Conservation (phyloP, 257 asterid species). For the Striga asiatica region DNA sequence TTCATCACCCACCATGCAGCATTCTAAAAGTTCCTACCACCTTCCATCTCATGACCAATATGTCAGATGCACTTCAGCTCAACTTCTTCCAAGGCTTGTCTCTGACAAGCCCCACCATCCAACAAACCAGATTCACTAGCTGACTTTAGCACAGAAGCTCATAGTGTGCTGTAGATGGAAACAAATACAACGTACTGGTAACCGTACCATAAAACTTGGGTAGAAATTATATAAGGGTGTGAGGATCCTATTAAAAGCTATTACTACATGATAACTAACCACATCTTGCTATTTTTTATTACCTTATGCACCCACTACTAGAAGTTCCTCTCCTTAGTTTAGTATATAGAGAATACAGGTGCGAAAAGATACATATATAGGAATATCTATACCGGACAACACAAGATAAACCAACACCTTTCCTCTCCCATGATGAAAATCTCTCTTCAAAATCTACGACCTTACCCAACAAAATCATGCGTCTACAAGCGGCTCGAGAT, state of each 20-base stretch:
- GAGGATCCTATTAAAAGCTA: not conserved
- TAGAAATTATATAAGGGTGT: not conserved
- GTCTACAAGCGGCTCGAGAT: not conserved
- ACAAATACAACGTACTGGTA: no score
- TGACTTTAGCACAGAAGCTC: constrained; percentile 1
- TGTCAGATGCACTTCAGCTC: not conserved
- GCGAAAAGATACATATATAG: not conserved
- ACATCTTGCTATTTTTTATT: not conserved
- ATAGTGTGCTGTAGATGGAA: no score
- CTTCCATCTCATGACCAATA: not conserved
- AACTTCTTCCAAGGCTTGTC: not conserved
- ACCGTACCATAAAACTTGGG: not conserved
- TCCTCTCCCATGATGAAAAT: not conserved
- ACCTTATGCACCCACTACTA: constrained; percentile 1
- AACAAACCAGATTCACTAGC: constrained; percentile 9
- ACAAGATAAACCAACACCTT: not conserved
- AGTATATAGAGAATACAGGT: not conserved
- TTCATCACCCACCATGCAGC: not conserved
- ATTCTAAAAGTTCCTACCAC: not conserved
- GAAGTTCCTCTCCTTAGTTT: not conserved
- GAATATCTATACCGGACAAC: not conserved
- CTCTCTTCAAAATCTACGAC: not conserved
- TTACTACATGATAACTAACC: not conserved
- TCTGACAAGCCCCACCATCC: constrained; percentile 4
- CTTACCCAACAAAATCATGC: not conserved